Evolutionary conservation across 23 red algal species (phyloP).

Genomic region (Agarophyton chilense): DNA sequence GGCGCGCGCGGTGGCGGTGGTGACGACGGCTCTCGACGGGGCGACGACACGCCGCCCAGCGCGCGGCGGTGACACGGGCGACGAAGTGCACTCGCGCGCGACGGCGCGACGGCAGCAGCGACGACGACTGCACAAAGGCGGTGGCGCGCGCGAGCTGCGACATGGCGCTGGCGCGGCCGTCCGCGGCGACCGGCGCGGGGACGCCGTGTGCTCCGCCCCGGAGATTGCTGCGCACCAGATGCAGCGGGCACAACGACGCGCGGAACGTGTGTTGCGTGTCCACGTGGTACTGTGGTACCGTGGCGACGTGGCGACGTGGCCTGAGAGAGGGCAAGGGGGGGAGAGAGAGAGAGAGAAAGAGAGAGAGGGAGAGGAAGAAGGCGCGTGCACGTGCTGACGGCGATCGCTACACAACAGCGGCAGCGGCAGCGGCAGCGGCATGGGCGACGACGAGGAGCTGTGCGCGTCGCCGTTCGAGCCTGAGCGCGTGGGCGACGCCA

Average conservation of each 20-base stretch:
- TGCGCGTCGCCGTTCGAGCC: slow-evolving; percentile 77
- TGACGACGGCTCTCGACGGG: neutral
- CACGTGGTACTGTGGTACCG: too few species aligned
- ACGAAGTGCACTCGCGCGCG: neutral
- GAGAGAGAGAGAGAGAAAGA: neutral
- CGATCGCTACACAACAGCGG: too few species aligned
- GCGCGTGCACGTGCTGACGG: neutral
- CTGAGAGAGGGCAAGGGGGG: neutral
- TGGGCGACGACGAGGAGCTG: slow-evolving; percentile 61
- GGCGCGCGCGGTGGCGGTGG: slow-evolving; percentile 13
- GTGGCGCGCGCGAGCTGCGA: neutral
- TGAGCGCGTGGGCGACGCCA: neutral
- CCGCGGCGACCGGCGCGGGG: neutral
- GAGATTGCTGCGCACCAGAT: neutral
- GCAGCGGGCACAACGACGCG: too few species aligned
- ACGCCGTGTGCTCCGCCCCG: neutral
- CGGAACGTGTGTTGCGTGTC: too few species aligned
- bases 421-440: neutral
- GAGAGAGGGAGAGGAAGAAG: neutral
- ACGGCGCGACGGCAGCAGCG: neutral
- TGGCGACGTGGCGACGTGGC: neutral
- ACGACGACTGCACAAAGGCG: neutral
- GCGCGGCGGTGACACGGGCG: neutral
- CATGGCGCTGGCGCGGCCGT: neutral
- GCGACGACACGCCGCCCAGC: neutral